Base-by-base conservation (phyloP, 1,284 basidiomycete species). In the Boletellus sp. region DNA sequence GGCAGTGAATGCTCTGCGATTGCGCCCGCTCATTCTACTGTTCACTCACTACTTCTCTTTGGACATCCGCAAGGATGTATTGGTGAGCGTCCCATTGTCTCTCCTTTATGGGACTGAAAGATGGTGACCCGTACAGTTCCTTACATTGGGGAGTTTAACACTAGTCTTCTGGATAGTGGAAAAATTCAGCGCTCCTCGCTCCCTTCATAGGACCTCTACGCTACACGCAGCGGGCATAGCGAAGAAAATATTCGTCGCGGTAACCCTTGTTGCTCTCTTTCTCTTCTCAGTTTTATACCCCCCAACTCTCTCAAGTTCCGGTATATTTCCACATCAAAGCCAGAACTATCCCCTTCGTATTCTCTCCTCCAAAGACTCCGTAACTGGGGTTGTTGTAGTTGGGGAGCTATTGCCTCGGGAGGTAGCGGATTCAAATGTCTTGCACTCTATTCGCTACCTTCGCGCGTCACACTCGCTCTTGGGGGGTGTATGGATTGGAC, bases 401-500 rank as follows among this genome's bases (percentile, higher is more conserved):
- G 91, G 80, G 16, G 87, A 94, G 56, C 72, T 80, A 26, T 60
- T 82, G 2, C 69, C 73, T 33, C 71, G 69, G 3, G 27, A 42
- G 8, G 17, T 58, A 13, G 57, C 62, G 14, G 53, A 54, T 44
- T 42, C 53, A 30, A 61, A 43, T 36, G 54, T 32, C 16, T 54
- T 76, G 49, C 74, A 80, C 52, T 80, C 81, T 8, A 73, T 89
- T 51, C 77, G 93, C 36, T 94, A 87, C 61, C 70, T 97, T 32
- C 79, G 94, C 13, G 91, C 84, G 23, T 90, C 91, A 36, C 91
- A 95, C 65, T 91, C 89, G 3, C 73, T 96, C 17, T 71, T 97
- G 4, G 93, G 93, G 2, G 94, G 93, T 3, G 79, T 88, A 36
- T 96, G 94, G 94, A 78, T 84, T 19, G 78, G 77, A 14, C 64